Base-by-base conservation (phyloP, 2,329 filamentous ascomycete species). In the Phaeoacremonium minimum region DNA sequence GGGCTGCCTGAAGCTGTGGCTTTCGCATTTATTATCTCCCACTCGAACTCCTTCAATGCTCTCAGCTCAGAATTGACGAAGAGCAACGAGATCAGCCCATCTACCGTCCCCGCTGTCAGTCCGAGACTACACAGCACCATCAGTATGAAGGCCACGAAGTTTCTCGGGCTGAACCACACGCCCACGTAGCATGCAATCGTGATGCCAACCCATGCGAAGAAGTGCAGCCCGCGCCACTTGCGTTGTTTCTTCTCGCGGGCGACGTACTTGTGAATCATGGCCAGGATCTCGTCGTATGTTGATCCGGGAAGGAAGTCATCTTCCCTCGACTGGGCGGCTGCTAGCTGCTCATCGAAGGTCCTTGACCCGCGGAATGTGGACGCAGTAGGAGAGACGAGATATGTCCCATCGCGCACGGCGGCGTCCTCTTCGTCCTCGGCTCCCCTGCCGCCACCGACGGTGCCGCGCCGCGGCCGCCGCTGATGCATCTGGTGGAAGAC, bases 41-140 rank as follows among this genome's bases (percentile, higher is more conserved):
- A 96, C 56, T 93, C 80, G 63, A 97, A 97, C 66, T 98, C 93
- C 51, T 80, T 83, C 37, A 98, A 65, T 4, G 85, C 83, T 40
- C 88, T 75, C 41, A 96, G 63, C 64, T 98, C 93, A 42, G 80
- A 81, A 9, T 84, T 82, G 40, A 95, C 83, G 57, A 98, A 98
- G 33, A 97, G 60, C 1, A 93, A 74, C 0, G 89, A 85, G 56
- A 97, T 86, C 28, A 97, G 62, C 0, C 91, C 90, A 54, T 96
- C 87, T 15, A 96, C 57, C 4, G 88, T 76, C 0, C 91, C 91
- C 4, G 82, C 80, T 13, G 75, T 75, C 20, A 97, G 71, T 3
- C 81, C 79, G 13, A 97, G 59, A n/a, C 83, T 88, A 54, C 84
- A 86, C 15, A 95, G 55, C 3, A 97, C 61, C 61, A 89, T 78